A percentile compares a stretch with the other conserved stretches of the same genome.
These are phyloP conservation scores for Dipodascus geniculatus DNA, from an alignment of 805 yeast genomes.

Conservation along the genomic window DNA sequence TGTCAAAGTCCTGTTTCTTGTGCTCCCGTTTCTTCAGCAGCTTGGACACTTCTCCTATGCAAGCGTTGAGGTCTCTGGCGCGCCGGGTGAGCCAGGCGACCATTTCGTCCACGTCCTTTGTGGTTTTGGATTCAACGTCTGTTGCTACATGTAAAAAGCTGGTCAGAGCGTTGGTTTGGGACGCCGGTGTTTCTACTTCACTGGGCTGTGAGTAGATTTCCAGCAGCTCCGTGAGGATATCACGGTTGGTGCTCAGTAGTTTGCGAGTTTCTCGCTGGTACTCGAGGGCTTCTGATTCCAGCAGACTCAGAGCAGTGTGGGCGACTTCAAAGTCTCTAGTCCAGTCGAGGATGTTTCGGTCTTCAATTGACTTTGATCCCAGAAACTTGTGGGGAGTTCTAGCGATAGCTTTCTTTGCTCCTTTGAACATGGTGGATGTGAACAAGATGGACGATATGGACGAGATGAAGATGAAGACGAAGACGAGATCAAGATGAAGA, in stretches of 20 bases:
- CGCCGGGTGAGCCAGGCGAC: constrained; percentile 14
- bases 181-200: constrained; percentile 23
- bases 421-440: constrained; percentile 16
- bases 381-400: constrained; percentile 26
- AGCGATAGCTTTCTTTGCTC: constrained; percentile 26
- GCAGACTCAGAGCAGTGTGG: constrained; percentile 20
- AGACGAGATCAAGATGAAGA: no score
- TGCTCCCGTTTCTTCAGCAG: constrained; percentile 26
- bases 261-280: constrained; percentile 11
- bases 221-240: constrained; percentile 11
- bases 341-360: constrained; percentile 25
- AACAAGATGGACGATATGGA: not conserved
- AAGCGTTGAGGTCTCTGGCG: constrained; percentile 16
- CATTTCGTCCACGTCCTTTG: constrained; percentile 17
- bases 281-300: constrained; percentile 16
- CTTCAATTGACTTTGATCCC: constrained; percentile 26
- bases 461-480: not conserved
- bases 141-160: constrained; percentile 17
- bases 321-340: constrained; percentile 24
- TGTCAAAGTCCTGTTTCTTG: constrained; percentile 28
- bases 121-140: constrained; percentile 14
- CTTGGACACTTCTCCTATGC: constrained; percentile 21
- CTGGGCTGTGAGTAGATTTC: constrained; percentile 20
- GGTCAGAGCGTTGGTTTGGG: constrained; percentile 17
- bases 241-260: constrained; percentile 2